Conservation (phyloP, 768 basidiomycete species). For the Suillus sp. region DNA sequence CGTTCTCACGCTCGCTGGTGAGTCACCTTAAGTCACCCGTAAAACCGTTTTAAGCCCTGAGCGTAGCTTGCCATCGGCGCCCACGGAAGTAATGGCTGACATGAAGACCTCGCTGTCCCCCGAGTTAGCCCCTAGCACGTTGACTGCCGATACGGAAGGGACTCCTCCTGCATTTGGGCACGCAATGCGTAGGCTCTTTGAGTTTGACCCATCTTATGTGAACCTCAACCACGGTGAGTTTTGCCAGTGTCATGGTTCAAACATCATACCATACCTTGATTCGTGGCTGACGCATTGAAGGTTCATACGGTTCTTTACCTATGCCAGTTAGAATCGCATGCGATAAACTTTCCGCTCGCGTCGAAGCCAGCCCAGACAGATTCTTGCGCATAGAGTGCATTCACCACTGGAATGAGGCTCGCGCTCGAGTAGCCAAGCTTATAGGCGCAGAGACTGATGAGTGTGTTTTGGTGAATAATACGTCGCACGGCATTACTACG, state of each 20-base stretch:
- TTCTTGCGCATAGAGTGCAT: conserved; percentile 47
- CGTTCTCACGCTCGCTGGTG: neutral
- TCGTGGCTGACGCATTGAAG: conserved; percentile 32
- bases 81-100: neutral
- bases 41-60: neutral
- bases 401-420: conserved; percentile 39
- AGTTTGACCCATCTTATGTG: conserved; percentile 44
- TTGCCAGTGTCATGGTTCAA: neutral
- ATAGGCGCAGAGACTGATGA: conserved; percentile 59
- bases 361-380: conserved; percentile 60
- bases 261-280: neutral
- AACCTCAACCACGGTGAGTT: conserved; percentile 66
- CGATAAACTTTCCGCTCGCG: conserved; percentile 40
- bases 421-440: conserved; percentile 49
- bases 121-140: neutral
- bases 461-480: conserved; percentile 46
- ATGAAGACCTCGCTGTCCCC: neutral
- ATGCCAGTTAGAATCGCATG: conserved; percentile 50
- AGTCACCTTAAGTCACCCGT: neutral
- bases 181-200: conserved; percentile 35
- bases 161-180: conserved; percentile 57
- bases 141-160: conserved; percentile 13
- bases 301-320: conserved; percentile 62
- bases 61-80: neutral
- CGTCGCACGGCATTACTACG: conserved; percentile 51